phyloP scores from a whole-genome alignment of 2,329 filamentous ascomycete genomes.

The Fusarium nurragi region DNA sequence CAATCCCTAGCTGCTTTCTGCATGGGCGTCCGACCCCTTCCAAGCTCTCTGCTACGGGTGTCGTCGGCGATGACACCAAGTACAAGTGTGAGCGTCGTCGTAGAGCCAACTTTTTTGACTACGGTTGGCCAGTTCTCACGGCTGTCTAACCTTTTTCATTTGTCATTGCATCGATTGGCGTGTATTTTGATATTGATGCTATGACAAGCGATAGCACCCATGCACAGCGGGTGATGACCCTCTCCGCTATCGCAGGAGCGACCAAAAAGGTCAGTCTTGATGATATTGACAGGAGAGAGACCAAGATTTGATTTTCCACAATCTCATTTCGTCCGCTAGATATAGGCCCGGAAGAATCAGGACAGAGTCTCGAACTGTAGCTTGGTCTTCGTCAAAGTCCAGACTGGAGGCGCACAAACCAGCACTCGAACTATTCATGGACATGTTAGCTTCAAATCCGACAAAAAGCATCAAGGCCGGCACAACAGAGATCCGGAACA shows the following conservation, averaged over 20 bases:
- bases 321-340: no score
- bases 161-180: conserved; percentile 18
- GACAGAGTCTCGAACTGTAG: conserved; percentile 25
- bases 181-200: conserved; percentile 23
- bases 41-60: conserved; percentile 9
- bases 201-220: conserved; percentile 23
- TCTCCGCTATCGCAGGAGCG: conserved; percentile 30
- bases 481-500: not conserved
- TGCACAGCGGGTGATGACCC: conserved; percentile 28
- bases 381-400: not conserved
- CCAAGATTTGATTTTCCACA: conserved; percentile 25
- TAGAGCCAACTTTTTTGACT: conserved; percentile 28
- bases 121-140: conserved; percentile 11
- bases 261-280: conserved; percentile 28
- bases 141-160: conserved; percentile 24
- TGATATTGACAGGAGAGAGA: conserved; percentile 16
- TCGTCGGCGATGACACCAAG: not conserved
- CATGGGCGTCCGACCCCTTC: conserved; percentile 34
- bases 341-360: conserved; percentile 20
- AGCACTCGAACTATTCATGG: conserved; percentile 9
- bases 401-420: conserved; percentile 25
- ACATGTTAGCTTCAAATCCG: not conserved
- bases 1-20: conserved; percentile 30
- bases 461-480: conserved; percentile 10
- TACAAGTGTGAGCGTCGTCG: conserved; percentile 23